Evolutionary conservation across 2,329 filamentous ascomycete genomes (phyloP), one percentile per base, ranked within the genome.

Genomic region (Neurospora crassa): DNA sequence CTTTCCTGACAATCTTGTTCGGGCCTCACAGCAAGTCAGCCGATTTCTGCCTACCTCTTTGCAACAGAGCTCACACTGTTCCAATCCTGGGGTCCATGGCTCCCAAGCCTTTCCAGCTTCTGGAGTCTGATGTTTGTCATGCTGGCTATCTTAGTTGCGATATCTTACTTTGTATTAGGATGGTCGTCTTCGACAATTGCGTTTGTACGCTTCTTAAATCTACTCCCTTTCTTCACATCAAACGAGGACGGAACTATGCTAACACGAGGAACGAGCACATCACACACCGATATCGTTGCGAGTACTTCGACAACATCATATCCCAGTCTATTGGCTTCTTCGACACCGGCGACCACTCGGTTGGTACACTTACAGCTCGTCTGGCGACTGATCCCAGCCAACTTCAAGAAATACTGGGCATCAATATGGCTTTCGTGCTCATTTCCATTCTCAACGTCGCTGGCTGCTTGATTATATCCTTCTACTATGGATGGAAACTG

Each of bases 401-500:
- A 70, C 79, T 90, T 1, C 87, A 90, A 76, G 86, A 90, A 77
- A 82, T 90, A 8, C 85, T 90, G 75, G 86, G 87, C 8, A 81
- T 85, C 40, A 89, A 90, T 77, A 89, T 90, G 86, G 85, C 88
- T 1, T 84, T 91, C 69, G 86, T 88, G 5, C 84, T 83, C 72
- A 87, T 90, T 34, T 88, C 90, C 10, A 77, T 90, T 14, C 89
- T 92, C 76, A 91, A 87, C 70, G 80, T 94, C 3, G 76, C 88
- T 5, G 91, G 90, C 0, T 89, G 87, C 18, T 79, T 92, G 16
- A 82, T 85, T 40, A 89, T 94, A 67, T 85, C 90, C 0, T 92
- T 92, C 75, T 83, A 85, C 12, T 93, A 91, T 76, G 90, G 91
- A 0, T 94, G 92, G 92, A 94, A 93, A 77, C 83, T 94, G 11